phyloP scores from a whole-genome alignment of 371 early-diverging fungal genomes.

The Coelomomyces lativittatus region DNA sequence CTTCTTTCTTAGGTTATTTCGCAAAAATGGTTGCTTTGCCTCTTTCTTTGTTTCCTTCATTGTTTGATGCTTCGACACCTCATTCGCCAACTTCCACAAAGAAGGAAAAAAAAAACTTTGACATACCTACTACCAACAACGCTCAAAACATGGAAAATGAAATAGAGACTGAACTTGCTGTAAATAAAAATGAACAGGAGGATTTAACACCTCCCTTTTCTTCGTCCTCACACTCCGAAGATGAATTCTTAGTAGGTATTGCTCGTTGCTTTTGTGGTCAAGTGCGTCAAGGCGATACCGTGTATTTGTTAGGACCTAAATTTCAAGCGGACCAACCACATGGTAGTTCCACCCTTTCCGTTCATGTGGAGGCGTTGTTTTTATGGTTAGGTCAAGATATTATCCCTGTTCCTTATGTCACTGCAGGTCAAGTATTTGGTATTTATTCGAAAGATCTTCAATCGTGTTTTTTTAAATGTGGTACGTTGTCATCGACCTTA shows the following conservation, averaged over 20 bases:
- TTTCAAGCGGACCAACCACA: conserved; percentile 29
- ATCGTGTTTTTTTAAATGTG: conserved; percentile 60
- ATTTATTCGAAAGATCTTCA: conserved; percentile 72
- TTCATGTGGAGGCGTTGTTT: conserved; percentile 58
- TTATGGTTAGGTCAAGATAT: conserved; percentile 91
- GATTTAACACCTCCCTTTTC: conserved; percentile 1
- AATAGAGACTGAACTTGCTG: background rate
- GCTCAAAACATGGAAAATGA: background rate
- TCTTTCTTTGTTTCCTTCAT: background rate
- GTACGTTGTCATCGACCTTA: conserved; percentile 38
- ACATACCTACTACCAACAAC: background rate
- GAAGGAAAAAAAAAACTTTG: conserved; percentile 7
- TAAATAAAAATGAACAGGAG: background rate
- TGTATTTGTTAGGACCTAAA: conserved; percentile 83
- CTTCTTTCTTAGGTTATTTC: no score
- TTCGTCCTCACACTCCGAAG: no score
- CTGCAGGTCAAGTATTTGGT: conserved; percentile 90
- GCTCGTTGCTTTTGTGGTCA: conserved; percentile 82
- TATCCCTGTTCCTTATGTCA: conserved; percentile 55
- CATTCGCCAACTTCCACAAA: background rate
- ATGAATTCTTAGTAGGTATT: conserved; percentile 61
- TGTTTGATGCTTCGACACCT: background rate
- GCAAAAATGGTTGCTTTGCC: no score
- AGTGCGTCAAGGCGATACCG: conserved; percentile 59
- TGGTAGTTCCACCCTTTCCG: conserved; percentile 45